Percentiles rank a stretch among this genome's conserved stretches.
These are phyloP conservation scores for Gynostemma pentaphyllum DNA, from an alignment of 306 rosid genomes.

Conservation along the genomic window DNA sequence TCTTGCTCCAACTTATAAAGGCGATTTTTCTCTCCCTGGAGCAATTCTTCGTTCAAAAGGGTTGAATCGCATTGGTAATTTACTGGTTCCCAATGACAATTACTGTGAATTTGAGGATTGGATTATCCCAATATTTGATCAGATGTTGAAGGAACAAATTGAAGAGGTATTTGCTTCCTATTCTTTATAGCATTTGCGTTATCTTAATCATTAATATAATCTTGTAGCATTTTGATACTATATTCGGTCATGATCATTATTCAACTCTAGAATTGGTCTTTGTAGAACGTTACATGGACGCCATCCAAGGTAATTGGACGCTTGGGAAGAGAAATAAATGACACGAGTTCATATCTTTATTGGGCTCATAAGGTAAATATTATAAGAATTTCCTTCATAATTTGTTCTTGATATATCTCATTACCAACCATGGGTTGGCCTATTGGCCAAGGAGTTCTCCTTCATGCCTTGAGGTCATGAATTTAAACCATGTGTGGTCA, in stretches of 20 bases:
- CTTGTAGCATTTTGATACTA: not conserved
- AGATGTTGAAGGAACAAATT: constrained; percentile 73
- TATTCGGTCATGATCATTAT: not conserved
- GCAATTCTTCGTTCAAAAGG: constrained; percentile 71
- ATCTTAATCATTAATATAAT: not conserved
- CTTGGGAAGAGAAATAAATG: constrained; percentile 78
- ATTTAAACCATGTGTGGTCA: no score
- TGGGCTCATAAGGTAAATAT: constrained; percentile 81
- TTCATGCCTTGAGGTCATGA: no score
- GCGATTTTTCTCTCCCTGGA: constrained; percentile 68
- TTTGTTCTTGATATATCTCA: not conserved
- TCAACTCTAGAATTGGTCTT: not conserved
- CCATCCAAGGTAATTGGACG: constrained; percentile 80
- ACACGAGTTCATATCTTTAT: constrained; percentile 73
- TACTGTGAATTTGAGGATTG: constrained; percentile 95
- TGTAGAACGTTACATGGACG: constrained; percentile 67
- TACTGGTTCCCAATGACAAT: constrained; percentile 82
- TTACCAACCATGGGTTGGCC: no score
- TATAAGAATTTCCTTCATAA: not conserved
- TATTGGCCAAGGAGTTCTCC: no score
- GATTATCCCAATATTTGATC: constrained; percentile 83
- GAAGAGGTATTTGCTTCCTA: constrained; percentile 60
- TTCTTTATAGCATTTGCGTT: not conserved
- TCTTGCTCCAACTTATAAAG: constrained; percentile 83
- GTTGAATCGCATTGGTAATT: constrained; percentile 84